These are phyloP conservation scores for Gaeumannomyces sp. DNA, from an alignment of 2,329 filamentous ascomycete genomes.

Conservation along the genomic window DNA sequence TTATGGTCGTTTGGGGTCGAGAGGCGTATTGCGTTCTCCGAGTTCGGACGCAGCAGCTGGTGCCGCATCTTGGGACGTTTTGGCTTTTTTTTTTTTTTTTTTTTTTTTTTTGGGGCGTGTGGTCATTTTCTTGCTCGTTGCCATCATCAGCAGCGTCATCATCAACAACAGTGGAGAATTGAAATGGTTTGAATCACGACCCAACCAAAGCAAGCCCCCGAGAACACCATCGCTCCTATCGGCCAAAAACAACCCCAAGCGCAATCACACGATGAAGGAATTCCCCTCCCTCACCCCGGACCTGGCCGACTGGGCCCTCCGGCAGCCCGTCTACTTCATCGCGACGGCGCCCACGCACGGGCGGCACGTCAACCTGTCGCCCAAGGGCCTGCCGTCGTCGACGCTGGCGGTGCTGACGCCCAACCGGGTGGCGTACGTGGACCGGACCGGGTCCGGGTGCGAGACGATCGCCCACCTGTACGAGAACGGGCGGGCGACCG, in stretches of 20 bases:
- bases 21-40: no score
- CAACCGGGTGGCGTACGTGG: constrained; percentile 62
- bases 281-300: constrained; percentile 37
- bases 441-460: constrained; percentile 67
- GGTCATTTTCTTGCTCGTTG: no score
- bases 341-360: constrained; percentile 64
- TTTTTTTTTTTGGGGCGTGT: no score
- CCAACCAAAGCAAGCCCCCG: no score
- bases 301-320: constrained; percentile 56
- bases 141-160: no score
- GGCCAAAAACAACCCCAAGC: not conserved
- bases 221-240: no score
- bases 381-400: constrained; percentile 61
- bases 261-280: constrained; percentile 6
- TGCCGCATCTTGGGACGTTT: no score
- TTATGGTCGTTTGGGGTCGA: no score
- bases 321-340: constrained; percentile 70
- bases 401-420: constrained; percentile 55
- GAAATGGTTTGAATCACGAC: no score
- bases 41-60: no score
- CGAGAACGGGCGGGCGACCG: constrained; percentile 11
- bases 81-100: no score
- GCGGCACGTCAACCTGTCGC: constrained; percentile 67
- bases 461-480: constrained; percentile 67
- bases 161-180: no score